Conservation (phyloP, 805 yeast genomes). For the Kodamaea nitidulidarum region DNA sequence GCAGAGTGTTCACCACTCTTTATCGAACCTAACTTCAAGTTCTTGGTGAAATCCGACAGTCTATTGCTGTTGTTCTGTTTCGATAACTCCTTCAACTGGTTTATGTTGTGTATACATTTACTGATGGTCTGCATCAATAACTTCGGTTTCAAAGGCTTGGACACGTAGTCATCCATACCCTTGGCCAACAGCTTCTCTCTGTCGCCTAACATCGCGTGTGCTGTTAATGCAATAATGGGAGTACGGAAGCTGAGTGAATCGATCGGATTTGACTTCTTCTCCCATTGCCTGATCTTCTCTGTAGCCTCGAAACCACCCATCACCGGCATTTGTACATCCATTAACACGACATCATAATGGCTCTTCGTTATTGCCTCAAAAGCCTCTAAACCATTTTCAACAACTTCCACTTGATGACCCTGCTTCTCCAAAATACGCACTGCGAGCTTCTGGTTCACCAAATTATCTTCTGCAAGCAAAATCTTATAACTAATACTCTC, state of each 20-base stretch:
- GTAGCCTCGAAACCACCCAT: slow-evolving; percentile 96
- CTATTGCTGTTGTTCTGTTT: slow-evolving; percentile 44
- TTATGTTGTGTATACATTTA: slow-evolving; percentile 72
- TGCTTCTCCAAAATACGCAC: slow-evolving; percentile 81
- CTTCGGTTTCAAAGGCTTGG: slow-evolving; percentile 83
- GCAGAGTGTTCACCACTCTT: slow-evolving; percentile 19
- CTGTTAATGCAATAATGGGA: slow-evolving; percentile 86
- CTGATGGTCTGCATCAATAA: slow-evolving; percentile 79
- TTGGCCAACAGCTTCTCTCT: slow-evolving; percentile 81
- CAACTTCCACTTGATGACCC: slow-evolving; percentile 80
- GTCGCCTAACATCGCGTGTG: slow-evolving; percentile 93
- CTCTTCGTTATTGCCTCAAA: slow-evolving; percentile 66
- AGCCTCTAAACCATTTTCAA: slow-evolving; percentile 82
- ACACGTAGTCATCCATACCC: slow-evolving; percentile 88
- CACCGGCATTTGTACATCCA: slow-evolving; percentile 95
- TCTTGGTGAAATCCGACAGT: slow-evolving; percentile 44
- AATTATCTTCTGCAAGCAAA: slow-evolving; percentile 79
- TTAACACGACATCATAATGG: slow-evolving; percentile 73
- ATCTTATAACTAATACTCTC: slow-evolving; percentile 72
- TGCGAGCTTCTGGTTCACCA: slow-evolving; percentile 84
- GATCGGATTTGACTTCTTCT: slow-evolving; percentile 68
- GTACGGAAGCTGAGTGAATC: slow-evolving; percentile 69
- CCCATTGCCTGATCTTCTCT: slow-evolving; percentile 83
- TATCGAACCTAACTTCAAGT: slow-evolving; percentile 35
- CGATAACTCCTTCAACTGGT: slow-evolving; percentile 55